Evolutionary conservation across 768 basidiomycete genomes (phyloP), one percentile per base, ranked within the genome.

Genomic region (Terana coerulea): DNA sequence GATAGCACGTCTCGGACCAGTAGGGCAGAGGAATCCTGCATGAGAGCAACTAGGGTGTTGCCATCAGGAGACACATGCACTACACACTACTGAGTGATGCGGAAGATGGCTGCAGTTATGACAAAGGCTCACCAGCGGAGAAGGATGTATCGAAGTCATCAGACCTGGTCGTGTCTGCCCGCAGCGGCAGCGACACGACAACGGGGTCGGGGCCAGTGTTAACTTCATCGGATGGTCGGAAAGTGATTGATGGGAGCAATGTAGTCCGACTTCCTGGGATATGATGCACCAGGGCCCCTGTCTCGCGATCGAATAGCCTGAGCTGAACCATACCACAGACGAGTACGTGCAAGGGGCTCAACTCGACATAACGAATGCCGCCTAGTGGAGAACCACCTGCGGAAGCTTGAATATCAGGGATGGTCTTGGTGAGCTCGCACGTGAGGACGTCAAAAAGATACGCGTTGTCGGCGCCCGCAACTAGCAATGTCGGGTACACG

Each of bases 361-460:
- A 65, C 57, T 91, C 88, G 29, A 89, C 85, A 54, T 88, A 89
- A 47, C 71, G 71, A 49, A 86, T 72, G 10, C 65, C 56, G 3
- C 72, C 76, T 15, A 78, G 64, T 7, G 36, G 2, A 25, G 22
- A 14, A 21, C 41, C 39, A 17, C 47, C 55, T 6, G 47, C 9
- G 1, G 37, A 6, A 3, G 41, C 47, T 52, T 78, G 74, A 2
- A 72, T 71, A 26, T 71, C 64, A 3, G 68, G 53, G 29, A 87
- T 72, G 5, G 71, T 73, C 61, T 84, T 77, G 1, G 78, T 61
- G 12, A 81, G 56, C 19, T 65, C 55, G 0, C 76, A 79, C 0
- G 77, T 74, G 2, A 73, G 72, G 21, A 90, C 69, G 57, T 91
- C 79, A 76, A 79, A 89, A 2, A 90, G 51, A 54, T 75, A 86